Conservation (phyloP, 2,329 filamentous ascomycete species). For the Rhexocercosporidium sp. region DNA sequence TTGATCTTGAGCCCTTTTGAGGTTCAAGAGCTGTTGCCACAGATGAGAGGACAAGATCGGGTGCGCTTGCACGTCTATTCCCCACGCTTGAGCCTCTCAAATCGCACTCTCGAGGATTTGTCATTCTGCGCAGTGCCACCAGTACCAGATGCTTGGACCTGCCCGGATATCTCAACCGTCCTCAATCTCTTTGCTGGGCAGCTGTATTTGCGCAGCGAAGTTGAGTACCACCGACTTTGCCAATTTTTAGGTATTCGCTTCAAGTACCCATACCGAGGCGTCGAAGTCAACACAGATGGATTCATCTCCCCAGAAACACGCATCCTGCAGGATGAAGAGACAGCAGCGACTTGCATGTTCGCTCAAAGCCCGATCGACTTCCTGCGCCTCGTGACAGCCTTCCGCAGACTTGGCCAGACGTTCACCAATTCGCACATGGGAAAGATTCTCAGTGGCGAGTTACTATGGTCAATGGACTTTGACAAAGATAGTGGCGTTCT, state of each 20-base stretch:
- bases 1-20: constrained; percentile 65
- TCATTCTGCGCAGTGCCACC: constrained; percentile 49
- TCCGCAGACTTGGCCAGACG: constrained; percentile 45
- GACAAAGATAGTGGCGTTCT: neutral
- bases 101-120: constrained; percentile 51
- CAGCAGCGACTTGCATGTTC: constrained; percentile 39
- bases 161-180: constrained; percentile 45
- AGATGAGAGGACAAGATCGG: constrained; percentile 44
- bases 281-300: constrained; percentile 40
- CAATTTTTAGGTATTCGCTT: constrained; percentile 55
- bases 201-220: constrained; percentile 61
- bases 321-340: constrained; percentile 13
- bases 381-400: constrained; percentile 44
- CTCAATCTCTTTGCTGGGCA: constrained; percentile 72
- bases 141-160: constrained; percentile 27
- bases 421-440: constrained; percentile 53
- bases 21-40: constrained; percentile 55
- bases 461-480: constrained; percentile 33
- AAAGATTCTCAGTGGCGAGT: constrained; percentile 45
- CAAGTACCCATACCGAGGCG: constrained; percentile 14
- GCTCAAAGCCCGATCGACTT: constrained; percentile 48
- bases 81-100: constrained; percentile 48
- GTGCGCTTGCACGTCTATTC: constrained; percentile 58
- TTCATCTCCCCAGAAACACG: constrained; percentile 39
- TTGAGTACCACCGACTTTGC: constrained; percentile 60